Conservation (phyloP, 2,329 filamentous ascomycete species). For the Pezicula neosporulosa region DNA sequence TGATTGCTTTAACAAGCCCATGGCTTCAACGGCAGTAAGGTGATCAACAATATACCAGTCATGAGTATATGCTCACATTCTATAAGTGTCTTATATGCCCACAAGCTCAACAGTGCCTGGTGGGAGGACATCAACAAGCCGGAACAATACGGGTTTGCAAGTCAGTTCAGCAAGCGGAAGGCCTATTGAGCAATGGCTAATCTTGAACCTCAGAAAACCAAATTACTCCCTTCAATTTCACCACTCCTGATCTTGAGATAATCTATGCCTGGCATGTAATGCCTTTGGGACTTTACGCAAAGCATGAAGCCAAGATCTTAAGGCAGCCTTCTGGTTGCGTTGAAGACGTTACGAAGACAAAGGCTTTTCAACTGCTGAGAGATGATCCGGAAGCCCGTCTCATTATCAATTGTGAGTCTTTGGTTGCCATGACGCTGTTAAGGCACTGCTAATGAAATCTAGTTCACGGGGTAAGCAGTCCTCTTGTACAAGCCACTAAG, state of each 20-base stretch:
- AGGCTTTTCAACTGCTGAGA: slow-evolving; percentile 58
- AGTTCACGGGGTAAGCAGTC: slow-evolving; percentile 59
- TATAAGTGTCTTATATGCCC: slow-evolving; percentile 70
- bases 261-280: slow-evolving; percentile 91
- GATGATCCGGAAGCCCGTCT: slow-evolving; percentile 61
- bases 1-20: slow-evolving; percentile 64
- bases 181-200: background rate
- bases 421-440: background rate
- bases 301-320: slow-evolving; percentile 63
- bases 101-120: slow-evolving; percentile 70
- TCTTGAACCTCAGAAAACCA: slow-evolving; percentile 62
- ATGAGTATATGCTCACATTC: slow-evolving; percentile 2
- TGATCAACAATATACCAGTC: background rate
- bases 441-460: slow-evolving; percentile 9
- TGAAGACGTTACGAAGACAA: slow-evolving; percentile 50
- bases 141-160: slow-evolving; percentile 82
- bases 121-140: slow-evolving; percentile 73
- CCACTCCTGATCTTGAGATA: slow-evolving; percentile 70
- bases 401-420: slow-evolving; percentile 57
- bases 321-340: slow-evolving; percentile 37
- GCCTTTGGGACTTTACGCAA: slow-evolving; percentile 71
- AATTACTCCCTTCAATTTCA: slow-evolving; percentile 78
- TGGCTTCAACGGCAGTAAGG: slow-evolving; percentile 78
- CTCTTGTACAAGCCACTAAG: background rate
- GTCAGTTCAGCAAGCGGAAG: slow-evolving; percentile 41